Base-by-base conservation (phyloP, 768 basidiomycete genomes). In the Lentinula edodes region DNA sequence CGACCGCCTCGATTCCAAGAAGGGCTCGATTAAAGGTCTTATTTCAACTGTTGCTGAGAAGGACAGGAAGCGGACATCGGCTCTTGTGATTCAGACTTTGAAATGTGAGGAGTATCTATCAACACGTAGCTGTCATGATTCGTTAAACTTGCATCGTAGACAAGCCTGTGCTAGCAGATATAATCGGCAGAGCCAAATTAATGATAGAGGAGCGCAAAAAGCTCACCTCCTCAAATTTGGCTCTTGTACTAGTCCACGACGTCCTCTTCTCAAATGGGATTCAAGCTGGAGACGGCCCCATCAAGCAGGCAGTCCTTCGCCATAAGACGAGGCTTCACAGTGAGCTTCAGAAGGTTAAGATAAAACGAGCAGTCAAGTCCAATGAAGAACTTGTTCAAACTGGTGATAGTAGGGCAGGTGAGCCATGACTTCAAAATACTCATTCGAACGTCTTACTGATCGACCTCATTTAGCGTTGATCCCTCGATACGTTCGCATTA, bases 21-120 rank as follows among this genome's bases (percentile, higher is more conserved):
- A 93, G 72, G 95, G 94, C n/a, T 95, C 93, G 13, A 90, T 98
- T 69, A 95, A 96, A 70, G 84, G 95, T 58, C 74, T 93, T 38
- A 76, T 96, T 45, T 84, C 85, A 18, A 83, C 84, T 59, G 77
- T 94, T 34, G 84, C 90, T 32, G 85, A 88, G 70, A 87, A 88
- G 73, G 81, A 83, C 66, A 82, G 89, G 68, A 91, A 90, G 69
- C 80, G 93, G 57, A 88, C 87, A 5, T 83, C 91, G 38, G 92
- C 92, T 8, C 84, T 97, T 41, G 87, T 98, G 36, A 95, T 98
- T 58, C 93, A 97, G 76, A 96, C 94, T 0, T 77, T 98, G 52
- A 98, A 97, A 83, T 98, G 95, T 96, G 74, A 79, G 86, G 62
- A 64, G 36, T 58, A 52, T 43, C 7, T 50, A 34, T 42, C 34